phyloP scores from a whole-genome alignment of 495 filamentous ascomycete genomes.

The Aspergillus mulundensis region DNA sequence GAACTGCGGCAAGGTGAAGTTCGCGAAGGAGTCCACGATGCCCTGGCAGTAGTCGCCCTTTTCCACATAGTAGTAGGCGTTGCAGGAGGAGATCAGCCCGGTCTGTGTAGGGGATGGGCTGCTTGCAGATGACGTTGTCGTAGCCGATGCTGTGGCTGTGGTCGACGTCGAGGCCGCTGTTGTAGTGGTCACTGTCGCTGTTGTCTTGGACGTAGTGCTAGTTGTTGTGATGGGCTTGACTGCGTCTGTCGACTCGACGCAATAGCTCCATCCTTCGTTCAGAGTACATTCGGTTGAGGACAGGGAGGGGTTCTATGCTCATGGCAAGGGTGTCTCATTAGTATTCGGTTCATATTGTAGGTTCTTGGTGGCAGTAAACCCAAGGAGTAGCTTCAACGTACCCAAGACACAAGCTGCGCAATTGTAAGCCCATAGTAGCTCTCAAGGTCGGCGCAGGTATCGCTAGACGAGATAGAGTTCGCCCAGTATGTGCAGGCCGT shows the following conservation, averaged over 20 bases:
- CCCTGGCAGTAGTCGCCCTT: not conserved
- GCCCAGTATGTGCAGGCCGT: constrained; percentile 13
- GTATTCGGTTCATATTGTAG: too few species aligned
- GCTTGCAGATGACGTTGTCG: not conserved
- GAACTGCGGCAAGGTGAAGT: constrained; percentile 7
- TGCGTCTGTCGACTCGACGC: too few species aligned
- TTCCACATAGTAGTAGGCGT: constrained; percentile 17
- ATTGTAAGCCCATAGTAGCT: constrained; percentile 8
- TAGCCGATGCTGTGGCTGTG: constrained; percentile 7
- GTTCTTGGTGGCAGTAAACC: too few species aligned
- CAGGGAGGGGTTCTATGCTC: too few species aligned
- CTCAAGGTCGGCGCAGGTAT: constrained; percentile 15
- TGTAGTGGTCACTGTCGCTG: too few species aligned
- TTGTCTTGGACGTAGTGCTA: too few species aligned
- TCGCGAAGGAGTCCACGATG: not conserved
- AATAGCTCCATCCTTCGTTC: too few species aligned
- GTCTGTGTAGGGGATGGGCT: constrained; percentile 20
- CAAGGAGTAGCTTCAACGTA: not conserved
- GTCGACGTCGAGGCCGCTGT: too few species aligned
- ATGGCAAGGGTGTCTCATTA: too few species aligned
- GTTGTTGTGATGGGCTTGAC: too few species aligned
- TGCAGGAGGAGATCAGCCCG: constrained; percentile 17
- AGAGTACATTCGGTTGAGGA: too few species aligned
- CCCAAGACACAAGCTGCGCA: constrained; percentile 13
- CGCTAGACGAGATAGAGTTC: constrained; percentile 6